Evolutionary conservation across 2,329 filamentous ascomycete genomes (phyloP).

Genomic region (Pestalotiopsis sp.): DNA sequence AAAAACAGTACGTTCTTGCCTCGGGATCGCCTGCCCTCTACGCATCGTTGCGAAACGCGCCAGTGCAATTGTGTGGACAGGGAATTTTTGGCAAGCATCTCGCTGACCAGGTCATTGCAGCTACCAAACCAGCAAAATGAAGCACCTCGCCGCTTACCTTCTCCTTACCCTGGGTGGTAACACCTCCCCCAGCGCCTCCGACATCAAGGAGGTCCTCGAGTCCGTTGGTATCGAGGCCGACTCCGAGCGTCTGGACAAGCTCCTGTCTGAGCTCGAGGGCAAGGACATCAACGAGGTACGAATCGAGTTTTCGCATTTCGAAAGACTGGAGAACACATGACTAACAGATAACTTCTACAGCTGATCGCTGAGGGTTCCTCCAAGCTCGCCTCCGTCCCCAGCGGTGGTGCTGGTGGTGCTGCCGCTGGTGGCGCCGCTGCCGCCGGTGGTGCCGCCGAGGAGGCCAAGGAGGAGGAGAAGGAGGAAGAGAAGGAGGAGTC

Average conservation of each 20-base stretch:
- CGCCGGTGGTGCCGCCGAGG: conserved; percentile 64
- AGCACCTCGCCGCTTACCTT: conserved; percentile 99
- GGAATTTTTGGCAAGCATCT: neutral
- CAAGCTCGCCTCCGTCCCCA: conserved; percentile 98
- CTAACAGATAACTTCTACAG: conserved; percentile 48
- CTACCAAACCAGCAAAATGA: conserved; percentile 75
- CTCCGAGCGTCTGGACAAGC: conserved; percentile 79
- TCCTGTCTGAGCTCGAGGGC: conserved; percentile 89
- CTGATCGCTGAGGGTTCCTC: conserved; percentile 85
- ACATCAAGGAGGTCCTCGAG: conserved; percentile 87
- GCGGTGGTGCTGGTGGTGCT: conserved; percentile 80
- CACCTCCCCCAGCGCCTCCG: conserved; percentile 78
- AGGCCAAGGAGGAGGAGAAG: conserved; percentile 66
- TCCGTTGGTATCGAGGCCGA: conserved; percentile 97
- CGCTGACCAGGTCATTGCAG: conserved; percentile 26
- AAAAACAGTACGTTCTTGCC: neutral
- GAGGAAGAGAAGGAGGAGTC: conserved; percentile 74
- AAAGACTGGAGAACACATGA: neutral
- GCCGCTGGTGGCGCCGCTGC: conserved; percentile 69
- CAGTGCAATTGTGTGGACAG: neutral
- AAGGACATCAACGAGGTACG: conserved; percentile 92
- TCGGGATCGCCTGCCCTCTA: neutral
- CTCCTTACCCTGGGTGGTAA: conserved; percentile 95
- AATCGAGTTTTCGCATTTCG: conserved; percentile 5
- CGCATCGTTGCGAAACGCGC: neutral